Conservation (phyloP, 176 grass and related monocot species). For the Melocanna baccifera region DNA sequence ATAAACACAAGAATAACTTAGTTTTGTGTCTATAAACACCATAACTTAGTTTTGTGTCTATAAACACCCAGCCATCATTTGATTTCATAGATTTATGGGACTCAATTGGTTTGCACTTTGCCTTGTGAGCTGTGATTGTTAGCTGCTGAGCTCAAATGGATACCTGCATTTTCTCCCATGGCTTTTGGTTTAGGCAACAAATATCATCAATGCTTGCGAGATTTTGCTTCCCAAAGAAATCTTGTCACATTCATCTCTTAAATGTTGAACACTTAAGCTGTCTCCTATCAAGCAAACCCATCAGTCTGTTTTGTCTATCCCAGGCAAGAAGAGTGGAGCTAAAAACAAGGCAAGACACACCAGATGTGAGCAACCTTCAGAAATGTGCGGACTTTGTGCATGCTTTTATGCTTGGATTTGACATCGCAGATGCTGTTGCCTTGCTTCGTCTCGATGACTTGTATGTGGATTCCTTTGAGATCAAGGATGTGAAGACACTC, state of each 20-base stretch:
- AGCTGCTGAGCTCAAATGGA: background rate
- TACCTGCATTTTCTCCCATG: background rate
- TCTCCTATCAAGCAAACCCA: background rate
- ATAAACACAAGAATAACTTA: background rate
- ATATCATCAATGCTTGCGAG: background rate
- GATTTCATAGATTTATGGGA: background rate
- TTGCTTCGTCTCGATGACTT: slow-evolving; percentile 78
- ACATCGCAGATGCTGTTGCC: slow-evolving; percentile 61
- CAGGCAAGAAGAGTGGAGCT: slow-evolving; percentile 86
- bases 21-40: background rate
- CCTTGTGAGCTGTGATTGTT: background rate
- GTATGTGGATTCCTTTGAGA: slow-evolving; percentile 90
- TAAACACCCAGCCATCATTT: background rate
- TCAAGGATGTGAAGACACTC: slow-evolving; percentile 94
- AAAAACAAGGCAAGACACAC: slow-evolving; percentile 74
- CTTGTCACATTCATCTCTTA: background rate
- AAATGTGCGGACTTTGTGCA: slow-evolving; percentile 79
- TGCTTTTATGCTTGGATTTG: slow-evolving; percentile 95
- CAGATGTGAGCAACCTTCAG: slow-evolving; percentile 84
- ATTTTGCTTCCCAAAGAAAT: background rate
- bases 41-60: background rate
- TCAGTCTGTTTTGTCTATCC: background rate
- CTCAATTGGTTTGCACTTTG: background rate
- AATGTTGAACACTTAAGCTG: background rate
- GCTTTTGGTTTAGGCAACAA: background rate